Evolutionary conservation across 176 grass and related monocot genomes (phyloP).

Genomic region (Musa acuminata): DNA sequence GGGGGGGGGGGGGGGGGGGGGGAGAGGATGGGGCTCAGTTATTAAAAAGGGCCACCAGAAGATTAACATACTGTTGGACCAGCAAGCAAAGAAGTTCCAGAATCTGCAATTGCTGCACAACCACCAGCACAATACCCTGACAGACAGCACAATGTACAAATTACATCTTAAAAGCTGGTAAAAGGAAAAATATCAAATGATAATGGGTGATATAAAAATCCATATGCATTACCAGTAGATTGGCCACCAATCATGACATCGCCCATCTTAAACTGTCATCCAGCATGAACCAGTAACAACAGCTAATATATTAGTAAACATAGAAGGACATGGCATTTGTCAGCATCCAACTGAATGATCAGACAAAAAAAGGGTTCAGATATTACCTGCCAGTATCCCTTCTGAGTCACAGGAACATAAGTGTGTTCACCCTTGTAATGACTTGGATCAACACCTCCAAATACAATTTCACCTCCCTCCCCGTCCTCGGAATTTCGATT

Average conservation of each 20-base stretch:
- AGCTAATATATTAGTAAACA: conserved; percentile 5
- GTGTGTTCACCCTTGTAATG: conserved; percentile 67
- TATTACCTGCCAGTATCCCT: conserved; percentile 75
- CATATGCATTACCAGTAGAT: conserved; percentile 39
- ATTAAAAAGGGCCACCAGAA: not conserved
- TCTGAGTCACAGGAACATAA: conserved; percentile 60
- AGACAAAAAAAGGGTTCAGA: not conserved
- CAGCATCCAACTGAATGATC: not conserved
- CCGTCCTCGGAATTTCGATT: conserved; percentile 48
- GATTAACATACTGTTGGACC: conserved; percentile 53
- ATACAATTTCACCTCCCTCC: conserved; percentile 83
- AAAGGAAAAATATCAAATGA: not conserved
- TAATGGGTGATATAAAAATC: not conserved
- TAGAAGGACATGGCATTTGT: not conserved
- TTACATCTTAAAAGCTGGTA: conserved; percentile 6
- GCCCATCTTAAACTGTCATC: conserved; percentile 62
- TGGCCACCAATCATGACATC: conserved; percentile 55
- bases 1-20: too few species aligned
- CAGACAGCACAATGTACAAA: conserved; percentile 3
- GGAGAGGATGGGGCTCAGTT: too few species aligned
- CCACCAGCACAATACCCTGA: conserved; percentile 56
- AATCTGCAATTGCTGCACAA: conserved; percentile 77
- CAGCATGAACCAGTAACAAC: conserved; percentile 11
- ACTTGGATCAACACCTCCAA: conserved; percentile 67
- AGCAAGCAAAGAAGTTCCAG: conserved; percentile 75